Evolutionary conservation across 306 rosid genomes (phyloP).

Genomic region (Dalbergia oliveri): DNA sequence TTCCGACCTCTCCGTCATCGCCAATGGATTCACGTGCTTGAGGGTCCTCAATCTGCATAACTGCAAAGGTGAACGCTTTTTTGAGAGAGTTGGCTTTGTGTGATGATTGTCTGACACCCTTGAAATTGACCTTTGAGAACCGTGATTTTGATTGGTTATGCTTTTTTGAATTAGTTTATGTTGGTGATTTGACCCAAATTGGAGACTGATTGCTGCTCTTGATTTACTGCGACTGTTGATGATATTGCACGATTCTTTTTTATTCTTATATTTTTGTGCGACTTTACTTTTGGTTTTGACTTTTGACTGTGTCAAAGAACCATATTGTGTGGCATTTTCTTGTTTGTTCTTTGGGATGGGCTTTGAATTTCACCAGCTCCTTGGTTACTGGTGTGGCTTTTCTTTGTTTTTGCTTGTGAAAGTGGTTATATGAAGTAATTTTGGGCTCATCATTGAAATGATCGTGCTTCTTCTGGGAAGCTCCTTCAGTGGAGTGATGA

Average conservation of each 20-base stretch:
- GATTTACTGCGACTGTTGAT: neutral
- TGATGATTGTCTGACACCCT: neutral
- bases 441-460: neutral
- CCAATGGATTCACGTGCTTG: constrained; percentile 73
- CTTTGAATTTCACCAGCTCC: constrained; percentile 4
- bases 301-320: neutral
- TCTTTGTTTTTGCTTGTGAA: neutral
- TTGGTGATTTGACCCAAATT: neutral
- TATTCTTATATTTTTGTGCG: neutral
- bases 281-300: neutral
- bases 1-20: constrained; percentile 84
- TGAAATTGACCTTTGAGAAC: neutral
- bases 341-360: constrained; percentile 1
- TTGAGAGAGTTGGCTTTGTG: neutral
- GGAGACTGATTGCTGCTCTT: too few species aligned
- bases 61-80: constrained; percentile 70
- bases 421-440: neutral
- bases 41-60: constrained; percentile 74
- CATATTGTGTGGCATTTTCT: neutral
- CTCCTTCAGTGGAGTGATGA: neutral
- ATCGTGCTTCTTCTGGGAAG: neutral
- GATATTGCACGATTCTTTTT: neutral
- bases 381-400: neutral
- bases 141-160: neutral
- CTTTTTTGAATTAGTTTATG: neutral